A percentile compares a stretch with the other conserved stretches of the same genome.
These are phyloP conservation scores for Dinochytrium kinnereticum DNA, from an alignment of 371 early-diverging fungal genomes.

Conservation along the genomic window DNA sequence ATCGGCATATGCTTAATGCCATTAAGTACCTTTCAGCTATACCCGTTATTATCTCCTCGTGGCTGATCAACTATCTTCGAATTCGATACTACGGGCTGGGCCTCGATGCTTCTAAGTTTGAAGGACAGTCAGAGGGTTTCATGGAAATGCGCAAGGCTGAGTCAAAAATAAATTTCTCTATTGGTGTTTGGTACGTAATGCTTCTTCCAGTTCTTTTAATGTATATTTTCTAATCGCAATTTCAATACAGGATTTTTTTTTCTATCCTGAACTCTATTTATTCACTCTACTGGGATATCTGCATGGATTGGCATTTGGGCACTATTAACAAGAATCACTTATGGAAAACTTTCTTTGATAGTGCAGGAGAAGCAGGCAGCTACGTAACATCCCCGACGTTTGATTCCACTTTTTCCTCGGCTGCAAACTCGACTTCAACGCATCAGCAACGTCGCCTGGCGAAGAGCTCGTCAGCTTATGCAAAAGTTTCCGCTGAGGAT, in stretches of 20 bases:
- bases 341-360: neutral
- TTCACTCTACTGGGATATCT: conserved; percentile 94
- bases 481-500: neutral
- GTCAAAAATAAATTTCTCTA: conserved; percentile 31
- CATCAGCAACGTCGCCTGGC: neutral
- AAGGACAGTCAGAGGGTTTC: neutral
- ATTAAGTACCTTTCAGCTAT: conserved; percentile 84
- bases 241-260: conserved; percentile 67
- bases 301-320: conserved; percentile 87
- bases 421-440: conserved; percentile 10
- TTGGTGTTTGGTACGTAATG: conserved; percentile 41
- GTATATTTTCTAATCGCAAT: neutral
- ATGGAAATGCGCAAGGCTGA: conserved; percentile 27
- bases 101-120: conserved; percentile 2
- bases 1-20: conserved; percentile 85
- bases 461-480: neutral
- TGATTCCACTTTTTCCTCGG: neutral
- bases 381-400: neutral
- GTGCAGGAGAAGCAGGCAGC: neutral
- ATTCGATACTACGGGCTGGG: conserved; percentile 23
- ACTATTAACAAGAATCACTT: neutral
- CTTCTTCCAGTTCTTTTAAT: neutral
- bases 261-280: conserved; percentile 86
- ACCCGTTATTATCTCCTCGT: conserved; percentile 72
- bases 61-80: conserved; percentile 45